Conservation (phyloP, 2,329 filamentous ascomycete species). For the Hypoxylon sp. region DNA sequence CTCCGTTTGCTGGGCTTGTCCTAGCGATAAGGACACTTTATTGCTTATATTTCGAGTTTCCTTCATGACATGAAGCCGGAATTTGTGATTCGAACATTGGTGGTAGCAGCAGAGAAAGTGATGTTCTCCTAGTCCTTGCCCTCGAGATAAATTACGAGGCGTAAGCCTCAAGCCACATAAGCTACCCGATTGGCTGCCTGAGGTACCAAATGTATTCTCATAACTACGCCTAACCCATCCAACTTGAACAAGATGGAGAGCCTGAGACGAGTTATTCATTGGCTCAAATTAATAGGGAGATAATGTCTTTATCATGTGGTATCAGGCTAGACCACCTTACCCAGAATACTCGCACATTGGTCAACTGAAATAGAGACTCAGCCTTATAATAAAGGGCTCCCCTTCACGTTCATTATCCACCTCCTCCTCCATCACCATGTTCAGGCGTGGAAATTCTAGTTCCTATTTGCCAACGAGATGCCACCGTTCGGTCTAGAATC, state of each 20-base stretch:
- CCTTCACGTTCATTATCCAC: background rate
- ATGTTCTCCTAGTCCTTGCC: background rate
- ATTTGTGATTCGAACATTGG: background rate
- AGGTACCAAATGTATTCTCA: background rate
- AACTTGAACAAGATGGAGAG: background rate
- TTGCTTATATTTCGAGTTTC: background rate
- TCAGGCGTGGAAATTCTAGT: background rate
- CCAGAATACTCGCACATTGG: too few relatives aligned
- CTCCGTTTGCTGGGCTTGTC: slow-evolving; percentile 5
- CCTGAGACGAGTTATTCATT: background rate
- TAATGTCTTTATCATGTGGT: background rate
- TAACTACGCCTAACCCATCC: background rate
- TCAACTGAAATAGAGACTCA: background rate
- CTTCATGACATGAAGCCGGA: background rate
- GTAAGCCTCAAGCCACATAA: background rate
- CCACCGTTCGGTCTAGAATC: background rate
- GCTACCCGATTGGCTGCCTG: background rate
- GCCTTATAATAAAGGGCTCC: background rate
- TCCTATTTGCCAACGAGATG: background rate
- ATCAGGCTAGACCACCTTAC: background rate
- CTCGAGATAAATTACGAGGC: background rate
- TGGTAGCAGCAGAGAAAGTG: background rate
- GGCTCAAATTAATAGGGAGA: background rate
- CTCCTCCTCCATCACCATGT: background rate
- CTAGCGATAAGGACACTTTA: background rate